Evolutionary conservation across 179 eudicot genomes (phyloP), one percentile per base, ranked within the genome.

Genomic region (Pouteria campechiana): DNA sequence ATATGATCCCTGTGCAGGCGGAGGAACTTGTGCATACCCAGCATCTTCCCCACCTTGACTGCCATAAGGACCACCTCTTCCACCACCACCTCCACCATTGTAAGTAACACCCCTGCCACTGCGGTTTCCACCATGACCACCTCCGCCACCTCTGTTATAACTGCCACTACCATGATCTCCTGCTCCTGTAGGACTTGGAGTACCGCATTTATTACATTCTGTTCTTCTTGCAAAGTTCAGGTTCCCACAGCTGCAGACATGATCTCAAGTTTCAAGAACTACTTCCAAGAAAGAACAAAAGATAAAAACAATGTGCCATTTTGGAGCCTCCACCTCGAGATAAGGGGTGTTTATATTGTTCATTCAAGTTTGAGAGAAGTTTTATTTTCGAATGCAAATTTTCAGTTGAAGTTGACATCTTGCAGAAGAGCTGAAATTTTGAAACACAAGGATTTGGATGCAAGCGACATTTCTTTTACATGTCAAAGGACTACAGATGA

Each of bases 181-280:
- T 29, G 61, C 50, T 8, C 74, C 72, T 32, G 75, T 72, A 40
- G 94, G 94, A 25, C 84, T 51, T 13, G 86, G 75, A 31, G 76
- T 68, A 36, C 82, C 82, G 34, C 96, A 90, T 70, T 86, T 86
- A 80, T 90, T 81, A 63, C 97, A 89, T 44, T 85, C 77, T 13
- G 58, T 60, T 67, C 98, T 68, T 44, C 94, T 76, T 7, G 98
- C 95, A 73, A 90, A 90, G 69, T 90, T 90, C 69, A 74, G 16
- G 60, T 90, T 90, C 50, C 92, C 93, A 55, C 96, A 90, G 57
- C 98, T 90, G 57, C 76, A 76, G 20, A 32, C 48, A 61, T 17
- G 24, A 37, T 52, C n/a, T 23, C 9, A 28, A 55, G 41, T 35
- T 44, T 48, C 57, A 63, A 62, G 42, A 33, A 25, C 17, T 6